These are phyloP conservation scores for Fragaria nilgerrensis DNA, from an alignment of 306 rosid genomes.

Conservation along the genomic window DNA sequence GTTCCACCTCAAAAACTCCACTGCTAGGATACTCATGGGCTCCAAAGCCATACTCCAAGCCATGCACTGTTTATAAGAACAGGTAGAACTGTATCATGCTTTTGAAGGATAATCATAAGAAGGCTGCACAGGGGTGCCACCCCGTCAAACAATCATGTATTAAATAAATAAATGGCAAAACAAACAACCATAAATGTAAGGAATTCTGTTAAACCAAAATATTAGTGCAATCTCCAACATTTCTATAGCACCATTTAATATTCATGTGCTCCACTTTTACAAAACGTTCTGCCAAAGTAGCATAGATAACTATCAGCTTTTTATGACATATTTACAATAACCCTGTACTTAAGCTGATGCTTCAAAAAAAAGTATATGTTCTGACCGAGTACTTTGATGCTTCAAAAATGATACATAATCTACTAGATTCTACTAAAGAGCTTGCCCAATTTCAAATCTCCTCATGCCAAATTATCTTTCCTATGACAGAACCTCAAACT, in stretches of 20 bases:
- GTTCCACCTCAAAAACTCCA: conserved; percentile 97
- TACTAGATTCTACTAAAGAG: not conserved
- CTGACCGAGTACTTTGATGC: not conserved
- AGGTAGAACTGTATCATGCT: conserved; percentile 27
- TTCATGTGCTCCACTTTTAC: not conserved
- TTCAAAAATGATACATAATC: not conserved
- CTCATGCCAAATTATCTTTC: not conserved
- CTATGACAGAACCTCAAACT: conserved; percentile 1
- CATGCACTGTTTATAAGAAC: conserved; percentile 61
- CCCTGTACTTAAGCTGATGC: not conserved
- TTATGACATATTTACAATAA: not conserved
- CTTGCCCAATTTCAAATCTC: not conserved
- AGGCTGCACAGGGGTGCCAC: not conserved
- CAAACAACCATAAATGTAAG: not conserved
- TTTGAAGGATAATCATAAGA: not conserved
- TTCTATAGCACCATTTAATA: not conserved
- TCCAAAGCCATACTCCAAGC: conserved; percentile 86
- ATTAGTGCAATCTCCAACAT: not conserved
- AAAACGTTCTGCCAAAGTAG: not conserved
- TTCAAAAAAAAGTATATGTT: not conserved
- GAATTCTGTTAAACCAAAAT: not conserved
- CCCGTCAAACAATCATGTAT: not conserved
- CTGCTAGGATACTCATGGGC: conserved; percentile 87
- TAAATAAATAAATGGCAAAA: not conserved
- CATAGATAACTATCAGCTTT: not conserved